phyloP scores from a whole-genome alignment of 768 basidiomycete species.

The Leccinum arenicola region DNA sequence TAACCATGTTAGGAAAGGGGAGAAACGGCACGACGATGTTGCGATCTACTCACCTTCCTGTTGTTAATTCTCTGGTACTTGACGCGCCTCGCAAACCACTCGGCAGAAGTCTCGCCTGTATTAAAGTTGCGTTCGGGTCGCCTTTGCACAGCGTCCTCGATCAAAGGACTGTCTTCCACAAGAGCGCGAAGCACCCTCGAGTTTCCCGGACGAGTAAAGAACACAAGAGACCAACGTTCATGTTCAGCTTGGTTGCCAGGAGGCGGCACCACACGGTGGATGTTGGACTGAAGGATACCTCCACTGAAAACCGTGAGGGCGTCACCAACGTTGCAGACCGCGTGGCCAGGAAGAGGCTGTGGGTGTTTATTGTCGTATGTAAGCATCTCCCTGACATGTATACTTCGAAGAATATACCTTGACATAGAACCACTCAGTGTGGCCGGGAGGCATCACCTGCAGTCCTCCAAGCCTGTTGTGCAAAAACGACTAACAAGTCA shows the following conservation, averaged over 20 bases:
- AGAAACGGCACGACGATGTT: not conserved
- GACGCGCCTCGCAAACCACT: constrained; percentile 42
- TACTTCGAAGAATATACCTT: constrained; percentile 36
- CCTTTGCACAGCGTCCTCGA: constrained; percentile 42
- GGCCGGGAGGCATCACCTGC: constrained; percentile 62
- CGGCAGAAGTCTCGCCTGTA: constrained; percentile 35
- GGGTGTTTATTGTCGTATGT: not conserved
- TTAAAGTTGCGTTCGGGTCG: constrained; percentile 37
- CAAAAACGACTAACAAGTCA: constrained; percentile 51
- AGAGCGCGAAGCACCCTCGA: constrained; percentile 49
- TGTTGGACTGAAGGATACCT: constrained; percentile 59
- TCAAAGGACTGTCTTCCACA: constrained; percentile 46
- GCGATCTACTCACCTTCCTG: constrained; percentile 34
- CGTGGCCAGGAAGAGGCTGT: constrained; percentile 51
- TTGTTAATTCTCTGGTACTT: constrained; percentile 42
- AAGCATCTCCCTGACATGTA: not conserved
- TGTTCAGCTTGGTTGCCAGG: constrained; percentile 52
- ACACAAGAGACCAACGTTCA: constrained; percentile 67
- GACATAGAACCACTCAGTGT: constrained; percentile 65
- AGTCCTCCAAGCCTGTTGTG: constrained; percentile 70
- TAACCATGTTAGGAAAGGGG: not conserved
- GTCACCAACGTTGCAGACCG: constrained; percentile 63
- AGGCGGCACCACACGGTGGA: constrained; percentile 63
- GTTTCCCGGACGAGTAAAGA: constrained; percentile 63
- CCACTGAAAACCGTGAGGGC: constrained; percentile 61